These are phyloP conservation scores for Tylopilus felleus DNA, from an alignment of 768 basidiomycete species.

Conservation along the genomic window DNA sequence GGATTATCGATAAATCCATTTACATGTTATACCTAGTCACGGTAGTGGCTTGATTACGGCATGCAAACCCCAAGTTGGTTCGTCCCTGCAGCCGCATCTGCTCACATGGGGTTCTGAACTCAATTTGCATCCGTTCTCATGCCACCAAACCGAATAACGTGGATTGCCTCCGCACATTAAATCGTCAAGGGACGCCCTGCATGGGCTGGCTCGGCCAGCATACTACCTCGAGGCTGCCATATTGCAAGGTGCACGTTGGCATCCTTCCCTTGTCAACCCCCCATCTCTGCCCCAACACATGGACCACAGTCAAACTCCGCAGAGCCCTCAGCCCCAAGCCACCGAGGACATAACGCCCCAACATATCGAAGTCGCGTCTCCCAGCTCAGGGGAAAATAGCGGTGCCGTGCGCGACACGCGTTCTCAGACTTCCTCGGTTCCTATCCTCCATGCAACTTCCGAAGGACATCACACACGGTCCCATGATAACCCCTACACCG, in stretches of 20 bases:
- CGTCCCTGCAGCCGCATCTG: no score
- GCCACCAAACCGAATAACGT: not conserved
- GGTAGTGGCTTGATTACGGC: no score
- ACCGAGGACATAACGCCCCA: not conserved
- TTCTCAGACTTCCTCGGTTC: constrained; percentile 1
- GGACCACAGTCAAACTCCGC: constrained; percentile 10
- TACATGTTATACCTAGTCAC: no score
- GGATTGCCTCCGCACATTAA: not conserved
- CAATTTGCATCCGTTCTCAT: not conserved
- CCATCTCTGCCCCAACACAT: constrained; percentile 5
- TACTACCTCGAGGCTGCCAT: constrained; percentile 2
- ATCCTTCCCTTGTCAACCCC: not conserved
- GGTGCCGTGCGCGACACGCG: not conserved
- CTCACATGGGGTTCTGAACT: no score
- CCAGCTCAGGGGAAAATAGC: not conserved
- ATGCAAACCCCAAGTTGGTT: no score
- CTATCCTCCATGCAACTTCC: constrained; percentile 3
- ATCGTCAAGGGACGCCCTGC: no score
- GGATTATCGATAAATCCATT: no score
- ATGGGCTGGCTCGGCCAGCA: not conserved
- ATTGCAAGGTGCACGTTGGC: not conserved
- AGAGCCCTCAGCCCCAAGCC: not conserved
- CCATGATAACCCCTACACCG: constrained; percentile 4
- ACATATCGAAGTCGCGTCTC: not conserved
- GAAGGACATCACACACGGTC: constrained; percentile 1